Evolutionary conservation across 805 yeast species (phyloP), one percentile per base, ranked within the genome.

Genomic region (Yamadazyma endophytica): DNA sequence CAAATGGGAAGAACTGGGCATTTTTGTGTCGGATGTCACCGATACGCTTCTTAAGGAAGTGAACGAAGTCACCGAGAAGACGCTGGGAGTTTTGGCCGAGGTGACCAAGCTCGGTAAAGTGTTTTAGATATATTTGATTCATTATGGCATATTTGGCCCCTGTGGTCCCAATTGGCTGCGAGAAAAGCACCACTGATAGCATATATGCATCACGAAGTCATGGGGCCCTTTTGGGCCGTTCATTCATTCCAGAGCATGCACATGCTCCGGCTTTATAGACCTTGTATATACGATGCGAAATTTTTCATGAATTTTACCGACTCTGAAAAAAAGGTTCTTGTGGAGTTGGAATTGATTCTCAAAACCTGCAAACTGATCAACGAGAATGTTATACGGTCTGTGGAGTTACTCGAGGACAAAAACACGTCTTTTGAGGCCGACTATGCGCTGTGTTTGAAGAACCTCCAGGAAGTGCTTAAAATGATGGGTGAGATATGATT

Each of bases 1-100:
- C 25, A 67, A 64, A 36, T 61, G 70, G 69, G 56, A 58, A 18
- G 64, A 61, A 32, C 52, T 59, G 6, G 69, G 65, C 6, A 53
- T 55, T 3, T 53, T 63, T 33, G 67, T 64, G 9, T 43, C 47
- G 13, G 64, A 56, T 34, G 56, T 58, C 17, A 42, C 57, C 21
- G 31, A 29, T 24, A 34, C 52, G 7, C 40, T 58, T 17, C 34
- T 54, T 40, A 47, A 54, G 36, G 61, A 56, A 34, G 34, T 53
- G 23, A 39, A 24, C 17, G 21, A 25, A 18, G 42, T 41, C 4
- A 35, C 39, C 11, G 42, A 33, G 17, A 41, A 33, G 22, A 37
- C 45, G 4, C 5, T 22, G 7, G 32, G 13, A 5, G 42, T 34
- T 15, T 36, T 39, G 28, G 39, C 37, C 11, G 41, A 38, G 22